phyloP scores from a whole-genome alignment of 441 rosid species.

The Euphorbia schlechtendalii region DNA sequence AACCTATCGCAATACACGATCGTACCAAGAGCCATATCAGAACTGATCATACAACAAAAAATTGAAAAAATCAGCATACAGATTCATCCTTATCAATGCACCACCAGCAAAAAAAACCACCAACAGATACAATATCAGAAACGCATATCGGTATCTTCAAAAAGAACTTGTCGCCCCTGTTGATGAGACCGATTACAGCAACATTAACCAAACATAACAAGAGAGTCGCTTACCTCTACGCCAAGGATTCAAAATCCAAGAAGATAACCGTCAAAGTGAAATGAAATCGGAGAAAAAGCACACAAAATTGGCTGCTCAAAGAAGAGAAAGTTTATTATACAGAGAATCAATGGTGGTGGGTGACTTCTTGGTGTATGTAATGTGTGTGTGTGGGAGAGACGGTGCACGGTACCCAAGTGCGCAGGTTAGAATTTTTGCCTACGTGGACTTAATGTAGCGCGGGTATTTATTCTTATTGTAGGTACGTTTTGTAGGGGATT shows the following conservation, averaged over 20 bases:
- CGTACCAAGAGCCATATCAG: conserved; percentile 11
- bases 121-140: background rate
- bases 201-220: background rate
- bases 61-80: conserved; percentile 7
- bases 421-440: conserved; percentile 3
- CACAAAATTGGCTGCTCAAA: background rate
- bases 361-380: conserved; percentile 18
- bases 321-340: background rate
- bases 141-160: background rate
- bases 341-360: conserved; percentile 23
- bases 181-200: conserved; percentile 11
- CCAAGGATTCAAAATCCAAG: conserved; percentile 2
- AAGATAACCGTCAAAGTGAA: background rate
- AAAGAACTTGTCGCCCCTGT: background rate
- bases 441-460: conserved; percentile 1
- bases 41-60: background rate
- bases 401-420: conserved; percentile 17
- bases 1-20: conserved; percentile 14
- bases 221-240: conserved; percentile 13
- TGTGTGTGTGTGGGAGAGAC: conserved; percentile 12
- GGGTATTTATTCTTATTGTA: background rate
- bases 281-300: background rate
- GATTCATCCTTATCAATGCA: conserved; percentile 22
- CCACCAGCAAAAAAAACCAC: conserved; percentile 14
- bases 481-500: background rate